Conservation (phyloP, 2,329 filamentous ascomycete species). For the Catunica adiposa region DNA sequence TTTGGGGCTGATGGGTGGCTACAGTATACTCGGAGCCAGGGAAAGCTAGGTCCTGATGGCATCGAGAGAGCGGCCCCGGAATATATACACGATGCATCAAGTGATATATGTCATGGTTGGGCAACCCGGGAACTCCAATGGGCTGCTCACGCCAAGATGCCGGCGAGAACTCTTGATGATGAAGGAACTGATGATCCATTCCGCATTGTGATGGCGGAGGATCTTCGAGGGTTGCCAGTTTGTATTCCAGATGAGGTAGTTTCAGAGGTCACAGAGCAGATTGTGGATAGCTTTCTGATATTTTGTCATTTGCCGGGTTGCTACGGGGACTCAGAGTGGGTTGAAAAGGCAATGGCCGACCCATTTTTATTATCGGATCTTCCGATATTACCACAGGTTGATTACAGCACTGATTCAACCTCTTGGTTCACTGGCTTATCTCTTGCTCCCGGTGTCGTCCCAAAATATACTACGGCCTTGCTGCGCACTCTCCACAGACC, state of each 20-base stretch:
- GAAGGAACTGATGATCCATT: constrained; percentile 66
- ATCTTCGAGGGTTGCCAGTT: constrained; percentile 50
- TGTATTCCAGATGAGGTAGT: constrained; percentile 27
- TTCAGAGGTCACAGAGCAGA: constrained; percentile 23
- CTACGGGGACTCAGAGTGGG: constrained; percentile 16
- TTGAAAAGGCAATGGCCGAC: constrained; percentile 30
- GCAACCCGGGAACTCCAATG: constrained; percentile 35
- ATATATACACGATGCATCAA: constrained; percentile 18
- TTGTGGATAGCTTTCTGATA: constrained; percentile 59
- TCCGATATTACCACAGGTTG: neutral
- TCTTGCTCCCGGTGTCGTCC: constrained; percentile 5
- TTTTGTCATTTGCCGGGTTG: constrained; percentile 20
- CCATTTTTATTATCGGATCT: constrained; percentile 26
- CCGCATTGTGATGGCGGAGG: constrained; percentile 62
- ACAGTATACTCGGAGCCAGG: neutral
- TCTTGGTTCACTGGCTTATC: constrained; percentile 1
- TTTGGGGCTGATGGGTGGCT: constrained; percentile 52
- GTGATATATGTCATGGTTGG: constrained; percentile 36
- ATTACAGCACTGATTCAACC: neutral
- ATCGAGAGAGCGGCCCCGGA: constrained; percentile 10
- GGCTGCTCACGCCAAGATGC: constrained; percentile 34
- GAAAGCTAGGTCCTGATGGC: neutral
- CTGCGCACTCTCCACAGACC: neutral
- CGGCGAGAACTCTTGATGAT: constrained; percentile 61
- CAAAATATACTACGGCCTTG: neutral